phyloP scores from a whole-genome alignment of 2,329 filamentous ascomycete genomes.

The Waltergamsia citrina region DNA sequence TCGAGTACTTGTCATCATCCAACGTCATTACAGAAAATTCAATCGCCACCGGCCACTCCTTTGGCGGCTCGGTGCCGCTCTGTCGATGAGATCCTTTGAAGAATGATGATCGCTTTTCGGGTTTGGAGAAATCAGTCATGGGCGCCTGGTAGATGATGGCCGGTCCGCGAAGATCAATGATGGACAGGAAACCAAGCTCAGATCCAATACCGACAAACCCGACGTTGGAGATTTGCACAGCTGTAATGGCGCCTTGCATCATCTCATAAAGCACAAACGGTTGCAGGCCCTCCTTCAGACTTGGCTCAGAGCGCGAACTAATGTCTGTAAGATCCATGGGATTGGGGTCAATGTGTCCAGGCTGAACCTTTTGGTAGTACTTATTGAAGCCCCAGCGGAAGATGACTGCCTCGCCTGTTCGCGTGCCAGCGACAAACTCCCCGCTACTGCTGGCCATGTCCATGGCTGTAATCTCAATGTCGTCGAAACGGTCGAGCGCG shows the following conservation, averaged over 20 bases:
- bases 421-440: conserved; percentile 76
- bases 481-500: conserved; percentile 68
- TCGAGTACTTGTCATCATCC: conserved; percentile 92
- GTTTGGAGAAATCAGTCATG: conserved; percentile 63
- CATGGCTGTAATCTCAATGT: conserved; percentile 69
- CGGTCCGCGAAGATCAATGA: conserved; percentile 84
- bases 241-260: conserved; percentile 71
- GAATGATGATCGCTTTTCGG: conserved; percentile 70
- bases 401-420: conserved; percentile 73
- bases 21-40: conserved; percentile 92
- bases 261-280: conserved; percentile 77
- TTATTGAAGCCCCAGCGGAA: conserved; percentile 84
- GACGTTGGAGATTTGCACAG: conserved; percentile 77
- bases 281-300: conserved; percentile 69
- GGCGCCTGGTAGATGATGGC: conserved; percentile 69
- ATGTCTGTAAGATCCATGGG: conserved; percentile 70
- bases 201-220: conserved; percentile 87
- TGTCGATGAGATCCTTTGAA: conserved; percentile 32
- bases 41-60: conserved; percentile 71
- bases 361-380: conserved; percentile 54
- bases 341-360: conserved; percentile 41
- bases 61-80: conserved; percentile 24
- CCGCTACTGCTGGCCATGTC: conserved; percentile 73
- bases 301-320: conserved; percentile 58
- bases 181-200: conserved; percentile 67